Evolutionary conservation across 176 grass and related monocot genomes (phyloP), one percentile per base, ranked within the genome.

Genomic region (Avena eriantha): DNA sequence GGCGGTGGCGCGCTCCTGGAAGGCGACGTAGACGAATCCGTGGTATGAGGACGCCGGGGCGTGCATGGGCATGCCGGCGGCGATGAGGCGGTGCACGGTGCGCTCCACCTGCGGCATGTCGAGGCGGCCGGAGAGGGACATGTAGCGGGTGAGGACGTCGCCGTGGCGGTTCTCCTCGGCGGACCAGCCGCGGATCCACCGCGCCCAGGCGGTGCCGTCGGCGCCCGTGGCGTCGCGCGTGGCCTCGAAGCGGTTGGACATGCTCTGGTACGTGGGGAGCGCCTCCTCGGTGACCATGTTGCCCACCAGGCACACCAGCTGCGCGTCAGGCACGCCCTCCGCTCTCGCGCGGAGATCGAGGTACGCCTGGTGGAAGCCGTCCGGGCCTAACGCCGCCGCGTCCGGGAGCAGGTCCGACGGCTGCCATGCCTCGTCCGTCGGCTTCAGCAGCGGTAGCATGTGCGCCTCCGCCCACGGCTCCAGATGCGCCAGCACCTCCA

Each of bases 221-320:
- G 91, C 87, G 17, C 95, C 95, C 5, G 92, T 97, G 84, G 81
- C 79, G 29, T 97, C 95, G 22, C 88, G 86, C 13, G 87, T 87
- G 9, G 31, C 92, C 46, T 94, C 89, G 31, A 94, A 60, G 35
- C 34, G 92, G 90, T 97, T 97, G 19, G 85, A 81, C 89, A 91
- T 88, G 81, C 92, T 97, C 78, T 93, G 90, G 80, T 97, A 95
- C 64, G 95, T 97, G 3, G 95, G 95, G 39, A 94, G 63, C 24
- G 95, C 95, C 92, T 97, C 95, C 86, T 97, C 95, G 17, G 95
- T 97, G 8, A 94, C 84, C 95, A 97, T 94, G 84, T 97, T 93
- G 8, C 88, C 90, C 2, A 94, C 90, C 0, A 94, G 89, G 81
- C 82, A 94, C 69, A 91, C 92, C 29, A 97, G 89, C 19, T 70